phyloP scores from a whole-genome alignment of 176 grass and related monocot species.

The Aegilops longissima region DNA sequence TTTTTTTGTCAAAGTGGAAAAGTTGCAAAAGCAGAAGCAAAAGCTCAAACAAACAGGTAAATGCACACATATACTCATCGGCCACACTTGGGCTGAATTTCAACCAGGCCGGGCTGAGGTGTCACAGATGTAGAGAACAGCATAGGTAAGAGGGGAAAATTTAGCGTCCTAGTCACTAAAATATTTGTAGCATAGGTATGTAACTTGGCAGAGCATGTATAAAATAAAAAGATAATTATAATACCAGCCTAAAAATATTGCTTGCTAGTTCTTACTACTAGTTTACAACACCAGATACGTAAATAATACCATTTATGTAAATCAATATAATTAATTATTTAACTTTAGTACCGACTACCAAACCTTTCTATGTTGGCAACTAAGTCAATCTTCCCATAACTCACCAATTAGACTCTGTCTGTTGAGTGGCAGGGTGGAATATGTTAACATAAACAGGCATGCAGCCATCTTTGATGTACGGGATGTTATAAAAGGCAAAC shows the following conservation, averaged over 20 bases:
- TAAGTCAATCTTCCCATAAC: not conserved
- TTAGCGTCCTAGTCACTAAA: not conserved
- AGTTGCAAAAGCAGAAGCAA: too few species aligned
- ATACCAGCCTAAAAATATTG: not conserved
- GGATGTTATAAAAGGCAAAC: not conserved
- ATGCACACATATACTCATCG: too few species aligned
- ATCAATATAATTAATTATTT: not conserved
- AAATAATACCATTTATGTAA: not conserved
- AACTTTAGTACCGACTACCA: not conserved
- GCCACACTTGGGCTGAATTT: not conserved
- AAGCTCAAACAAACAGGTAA: too few species aligned
- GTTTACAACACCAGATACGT: not conserved
- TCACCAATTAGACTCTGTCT: not conserved
- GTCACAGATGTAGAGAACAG: not conserved
- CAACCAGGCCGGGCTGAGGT: not conserved
- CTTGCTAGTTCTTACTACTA: not conserved
- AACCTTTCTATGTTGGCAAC: not conserved
- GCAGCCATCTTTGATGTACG: not conserved
- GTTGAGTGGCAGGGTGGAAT: not conserved
- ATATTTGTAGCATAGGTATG: not conserved
- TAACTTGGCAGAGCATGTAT: not conserved
- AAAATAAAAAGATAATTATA: not conserved
- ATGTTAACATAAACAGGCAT: slow-evolving; percentile 7
- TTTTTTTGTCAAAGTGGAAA: too few species aligned
- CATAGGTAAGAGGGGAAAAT: not conserved